These are phyloP conservation scores for Apiospora koreana DNA, from an alignment of 2,329 filamentous ascomycete species.

Conservation along the genomic window DNA sequence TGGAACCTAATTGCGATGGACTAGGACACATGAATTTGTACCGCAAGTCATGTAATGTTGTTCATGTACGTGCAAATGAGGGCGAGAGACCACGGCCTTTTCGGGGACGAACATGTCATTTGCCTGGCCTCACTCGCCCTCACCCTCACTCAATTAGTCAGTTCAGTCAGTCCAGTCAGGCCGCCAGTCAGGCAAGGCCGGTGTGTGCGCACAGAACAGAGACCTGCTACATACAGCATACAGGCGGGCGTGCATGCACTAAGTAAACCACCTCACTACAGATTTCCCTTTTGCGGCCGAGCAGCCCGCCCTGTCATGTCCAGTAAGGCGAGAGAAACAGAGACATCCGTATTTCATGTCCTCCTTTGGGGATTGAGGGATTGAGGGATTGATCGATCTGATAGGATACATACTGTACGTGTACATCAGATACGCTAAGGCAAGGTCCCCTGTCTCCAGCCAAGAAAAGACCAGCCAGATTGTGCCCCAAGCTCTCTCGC, in stretches of 20 bases:
- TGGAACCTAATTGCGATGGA: conserved; percentile 4
- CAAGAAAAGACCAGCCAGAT: neutral
- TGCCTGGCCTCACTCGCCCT: neutral
- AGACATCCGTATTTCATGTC: conserved; percentile 8
- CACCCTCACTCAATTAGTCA: neutral
- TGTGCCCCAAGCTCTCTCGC: neutral
- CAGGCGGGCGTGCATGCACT: neutral
- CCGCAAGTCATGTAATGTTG: conserved; percentile 7
- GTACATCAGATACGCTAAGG: neutral
- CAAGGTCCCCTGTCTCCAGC: conserved; percentile 1
- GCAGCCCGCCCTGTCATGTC: conserved; percentile 3
- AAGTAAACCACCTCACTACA: neutral
- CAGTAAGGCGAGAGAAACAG: neutral
- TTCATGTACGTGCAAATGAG: neutral
- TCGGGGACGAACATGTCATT: neutral
- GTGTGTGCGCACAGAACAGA: neutral
- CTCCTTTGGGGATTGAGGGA: too few relatives aligned
- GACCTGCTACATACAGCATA: neutral
- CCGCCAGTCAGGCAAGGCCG: neutral
- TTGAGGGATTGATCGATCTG: conserved; percentile 2
- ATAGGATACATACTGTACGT: conserved; percentile 9
- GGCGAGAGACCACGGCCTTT: neutral
- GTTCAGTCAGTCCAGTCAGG: neutral
- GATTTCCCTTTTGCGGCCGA: conserved; percentile 8
- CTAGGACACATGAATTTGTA: neutral